A percentile compares a stretch with the other conserved stretches of the same genome.
Conservation (phyloP, 2,329 filamentous ascomycete species). For the Hortaea sp. region DNA sequence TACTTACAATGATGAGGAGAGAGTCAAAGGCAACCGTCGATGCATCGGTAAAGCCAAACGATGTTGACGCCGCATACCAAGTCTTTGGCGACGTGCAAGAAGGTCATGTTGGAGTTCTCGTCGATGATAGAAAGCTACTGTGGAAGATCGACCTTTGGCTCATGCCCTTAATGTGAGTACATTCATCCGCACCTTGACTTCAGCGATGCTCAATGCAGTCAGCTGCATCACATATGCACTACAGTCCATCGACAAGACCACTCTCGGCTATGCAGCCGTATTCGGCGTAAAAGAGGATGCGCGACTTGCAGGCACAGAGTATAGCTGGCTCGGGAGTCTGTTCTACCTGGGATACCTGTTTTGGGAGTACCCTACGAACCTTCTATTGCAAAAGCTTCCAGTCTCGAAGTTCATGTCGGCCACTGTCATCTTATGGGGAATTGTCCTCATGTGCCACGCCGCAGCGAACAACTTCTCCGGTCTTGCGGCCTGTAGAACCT, state of each 20-base stretch:
- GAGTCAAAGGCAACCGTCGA: too few species aligned
- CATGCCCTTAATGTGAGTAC: neutral
- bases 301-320: constrained; percentile 43
- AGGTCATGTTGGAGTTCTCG: neutral
- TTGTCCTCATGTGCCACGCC: neutral
- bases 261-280: constrained; percentile 51
- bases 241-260: constrained; percentile 54
- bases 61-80: neutral
- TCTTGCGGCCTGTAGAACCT: neutral
- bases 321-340: constrained; percentile 42
- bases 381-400: neutral
- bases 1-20: too few species aligned
- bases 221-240: constrained; percentile 47
- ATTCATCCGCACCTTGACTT: neutral
- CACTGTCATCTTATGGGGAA: neutral
- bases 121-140: neutral
- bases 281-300: constrained; percentile 54
- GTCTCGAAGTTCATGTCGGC: neutral
- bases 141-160: neutral
- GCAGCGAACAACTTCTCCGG: neutral
- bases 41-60: neutral
- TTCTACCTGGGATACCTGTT: constrained; percentile 47
- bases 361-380: constrained; percentile 42
- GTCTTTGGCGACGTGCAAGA: neutral
- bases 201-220: too few species aligned